Evolutionary conservation across 768 basidiomycete genomes (phyloP).

Genomic region (Hysterangium stoloniferum): DNA sequence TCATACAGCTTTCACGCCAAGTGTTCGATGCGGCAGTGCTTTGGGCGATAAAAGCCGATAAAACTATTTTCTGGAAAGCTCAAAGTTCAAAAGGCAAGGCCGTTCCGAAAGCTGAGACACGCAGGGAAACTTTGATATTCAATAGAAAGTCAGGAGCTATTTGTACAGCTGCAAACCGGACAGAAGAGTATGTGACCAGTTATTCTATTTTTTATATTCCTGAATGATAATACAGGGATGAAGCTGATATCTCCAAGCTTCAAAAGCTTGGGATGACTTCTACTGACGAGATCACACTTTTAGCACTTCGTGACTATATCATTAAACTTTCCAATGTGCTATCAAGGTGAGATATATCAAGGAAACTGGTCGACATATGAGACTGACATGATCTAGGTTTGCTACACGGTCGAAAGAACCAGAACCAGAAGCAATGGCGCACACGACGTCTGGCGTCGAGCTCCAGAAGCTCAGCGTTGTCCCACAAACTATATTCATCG

Average conservation of each 20-base stretch:
- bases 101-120: slow-evolving; percentile 50
- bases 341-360: slow-evolving; percentile 45
- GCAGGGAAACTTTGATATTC: slow-evolving; percentile 62
- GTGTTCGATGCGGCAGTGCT: slow-evolving; percentile 79
- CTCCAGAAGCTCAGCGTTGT: slow-evolving; percentile 50
- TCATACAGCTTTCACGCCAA: slow-evolving; percentile 46
- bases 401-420: too few species aligned
- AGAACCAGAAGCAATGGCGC: too few species aligned
- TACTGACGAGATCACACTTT: slow-evolving; percentile 75
- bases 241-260: slow-evolving; percentile 63
- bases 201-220: not conserved
- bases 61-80: slow-evolving; percentile 70
- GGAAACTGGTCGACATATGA: slow-evolving; percentile 36
- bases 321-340: slow-evolving; percentile 74
- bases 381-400: too few species aligned
- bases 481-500: slow-evolving; percentile 31
- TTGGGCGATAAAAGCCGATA: slow-evolving; percentile 84
- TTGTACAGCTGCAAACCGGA: slow-evolving; percentile 35
- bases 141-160: slow-evolving; percentile 45
- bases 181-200: slow-evolving; percentile 77
- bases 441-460: too few species aligned
- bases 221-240: slow-evolving; percentile 49
- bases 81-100: slow-evolving; percentile 31
- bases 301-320: slow-evolving; percentile 85
- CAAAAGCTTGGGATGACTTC: slow-evolving; percentile 83